Evolutionary conservation across 345 rosid genomes (phyloP), one percentile per base, ranked within the genome.

Genomic region (Microcos paniculata): DNA sequence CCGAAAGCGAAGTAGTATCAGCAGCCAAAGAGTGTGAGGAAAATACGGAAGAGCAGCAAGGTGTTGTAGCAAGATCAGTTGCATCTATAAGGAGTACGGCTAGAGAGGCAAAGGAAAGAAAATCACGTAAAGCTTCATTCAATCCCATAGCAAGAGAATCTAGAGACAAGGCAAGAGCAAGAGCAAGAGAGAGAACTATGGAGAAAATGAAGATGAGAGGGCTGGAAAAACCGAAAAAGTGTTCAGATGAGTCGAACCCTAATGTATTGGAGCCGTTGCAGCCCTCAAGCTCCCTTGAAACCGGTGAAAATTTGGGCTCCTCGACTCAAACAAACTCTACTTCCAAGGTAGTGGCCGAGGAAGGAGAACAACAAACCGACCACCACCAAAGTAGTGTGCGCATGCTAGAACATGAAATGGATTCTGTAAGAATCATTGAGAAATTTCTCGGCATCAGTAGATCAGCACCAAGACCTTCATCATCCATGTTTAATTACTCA

Each of bases 111-210:
- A 82, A 26, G 69, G 70, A 78, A 16, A 74, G 64, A 28, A 80
- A 75, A 40, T 67, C 56, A 11, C 45, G 71, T 10, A 75, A 82
- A 72, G 58, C 70, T 16, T 48, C 15, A 12, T 73, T 63, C 14
- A 74, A 67, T 72, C 62, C 69, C 64, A 40, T 78, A 14, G 83
- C 64, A 16, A 86, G 80, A 81, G 90, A 82, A 72, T 82, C 83
- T 13, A 85, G 92, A 63, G 87, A 88, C 73, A 90, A 84, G 77
- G 92, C 90, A 61, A 84, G 94, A 80, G 87, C 83, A 77, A 87
- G 93, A 74, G 93, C 92, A 58, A 86, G 96, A 81, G 91, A 87
- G 84, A 89, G 94, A 79, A 88, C 93, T 28, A 76, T 74, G 71
- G 80, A 78, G 83, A 90, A 87, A 77, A 73, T 83, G 84, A 89